A percentile compares a stretch with the other conserved stretches of the same genome.
phyloP scores from a whole-genome alignment of 2,329 filamentous ascomycete species.

The Cladophialophora carrionii region DNA sequence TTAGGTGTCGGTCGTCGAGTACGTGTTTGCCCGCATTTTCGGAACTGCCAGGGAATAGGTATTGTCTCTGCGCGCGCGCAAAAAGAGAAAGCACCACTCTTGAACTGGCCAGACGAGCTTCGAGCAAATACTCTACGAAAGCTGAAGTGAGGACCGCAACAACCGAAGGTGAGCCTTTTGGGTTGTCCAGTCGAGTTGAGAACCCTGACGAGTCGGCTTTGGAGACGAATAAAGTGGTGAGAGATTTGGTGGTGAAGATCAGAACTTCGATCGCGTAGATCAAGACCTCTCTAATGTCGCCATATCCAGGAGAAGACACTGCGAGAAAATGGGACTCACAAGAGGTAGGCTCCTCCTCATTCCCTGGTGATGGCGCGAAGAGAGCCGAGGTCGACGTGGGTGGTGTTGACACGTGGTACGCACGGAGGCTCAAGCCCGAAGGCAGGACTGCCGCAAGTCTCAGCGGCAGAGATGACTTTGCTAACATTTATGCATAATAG shows the following conservation, averaged over 20 bases:
- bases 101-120: constrained; percentile 53
- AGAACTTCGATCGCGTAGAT: constrained; percentile 84
- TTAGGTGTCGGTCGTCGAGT: constrained; percentile 82
- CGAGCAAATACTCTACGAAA: constrained; percentile 76
- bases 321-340: constrained; percentile 81
- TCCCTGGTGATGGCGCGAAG: constrained; percentile 74
- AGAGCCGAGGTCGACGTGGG: constrained; percentile 74
- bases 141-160: constrained; percentile 69
- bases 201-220: constrained; percentile 97
- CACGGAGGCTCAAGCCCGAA: constrained; percentile 62
- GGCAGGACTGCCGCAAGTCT: constrained; percentile 58
- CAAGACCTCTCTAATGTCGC: constrained; percentile 56
- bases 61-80: constrained; percentile 87
- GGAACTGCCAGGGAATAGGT: constrained; percentile 89
- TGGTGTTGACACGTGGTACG: constrained; percentile 86
- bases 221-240: constrained; percentile 89
- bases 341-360: constrained; percentile 74
- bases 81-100: constrained; percentile 83
- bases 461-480: constrained; percentile 42
- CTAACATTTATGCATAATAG: constrained; percentile 20
- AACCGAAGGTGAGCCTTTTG: constrained; percentile 68
- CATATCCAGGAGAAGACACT: constrained; percentile 49
- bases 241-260: constrained; percentile 77
- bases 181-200: constrained; percentile 67
- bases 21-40: constrained; percentile 87